Evolutionary conservation across 441 rosid species (phyloP).

Genomic region (Gossypium davidsonii): DNA sequence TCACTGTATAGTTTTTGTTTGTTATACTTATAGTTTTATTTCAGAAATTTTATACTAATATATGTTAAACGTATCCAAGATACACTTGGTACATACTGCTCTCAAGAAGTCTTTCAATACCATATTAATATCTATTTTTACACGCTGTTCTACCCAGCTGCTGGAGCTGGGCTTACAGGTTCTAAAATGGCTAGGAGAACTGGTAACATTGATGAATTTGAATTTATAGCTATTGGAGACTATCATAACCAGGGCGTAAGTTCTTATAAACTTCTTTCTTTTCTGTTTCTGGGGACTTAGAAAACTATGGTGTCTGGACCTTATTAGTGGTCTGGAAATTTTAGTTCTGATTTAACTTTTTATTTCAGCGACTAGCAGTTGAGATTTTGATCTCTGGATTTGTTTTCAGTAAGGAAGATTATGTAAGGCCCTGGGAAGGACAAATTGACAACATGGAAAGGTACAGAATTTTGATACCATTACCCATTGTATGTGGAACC

Average conservation of each 20-base stretch:
- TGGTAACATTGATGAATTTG: conserved; percentile 81
- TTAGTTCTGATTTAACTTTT: conserved; percentile 6
- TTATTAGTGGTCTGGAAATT: not conserved
- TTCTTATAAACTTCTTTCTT: conserved; percentile 5
- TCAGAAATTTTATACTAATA: not conserved
- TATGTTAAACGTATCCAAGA: not conserved
- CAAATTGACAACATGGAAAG: conserved; percentile 61
- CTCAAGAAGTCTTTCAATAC: not conserved
- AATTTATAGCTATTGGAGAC: conserved; percentile 73
- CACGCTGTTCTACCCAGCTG: conserved; percentile 44
- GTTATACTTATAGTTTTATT: not conserved
- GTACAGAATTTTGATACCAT: conserved; percentile 27
- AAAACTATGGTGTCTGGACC: not conserved
- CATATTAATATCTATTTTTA: not conserved
- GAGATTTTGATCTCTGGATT: conserved; percentile 75
- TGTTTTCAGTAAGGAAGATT: conserved; percentile 63
- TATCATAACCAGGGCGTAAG: conserved; percentile 80
- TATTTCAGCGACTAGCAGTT: conserved; percentile 75
- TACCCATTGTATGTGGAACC: not conserved
- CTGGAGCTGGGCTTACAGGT: conserved; percentile 98
- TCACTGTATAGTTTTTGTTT: not conserved
- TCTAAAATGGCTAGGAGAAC: conserved; percentile 90
- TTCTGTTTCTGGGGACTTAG: not conserved
- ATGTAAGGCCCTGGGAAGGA: conserved; percentile 87
- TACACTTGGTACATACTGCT: not conserved